Conservation (phyloP, 257 asterid species). For the Solanum boliviense region DNA sequence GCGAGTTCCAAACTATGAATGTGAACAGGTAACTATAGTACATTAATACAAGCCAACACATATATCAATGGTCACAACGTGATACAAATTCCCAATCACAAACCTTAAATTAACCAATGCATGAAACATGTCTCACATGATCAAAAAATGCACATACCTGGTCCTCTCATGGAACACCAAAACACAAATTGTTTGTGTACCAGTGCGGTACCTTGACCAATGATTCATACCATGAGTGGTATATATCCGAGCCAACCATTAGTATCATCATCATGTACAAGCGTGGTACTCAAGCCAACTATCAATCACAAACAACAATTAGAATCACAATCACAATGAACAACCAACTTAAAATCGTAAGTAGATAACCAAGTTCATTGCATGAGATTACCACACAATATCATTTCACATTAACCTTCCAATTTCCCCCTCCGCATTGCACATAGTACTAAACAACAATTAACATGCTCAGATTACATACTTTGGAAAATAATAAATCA, state of each 20-base stretch:
- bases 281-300: neutral
- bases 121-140: neutral
- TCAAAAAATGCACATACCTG: neutral
- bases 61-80: neutral
- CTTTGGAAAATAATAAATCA: no score
- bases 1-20: neutral
- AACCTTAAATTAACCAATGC: neutral
- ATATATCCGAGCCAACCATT: neutral
- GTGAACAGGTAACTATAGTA: no score
- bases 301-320: neutral
- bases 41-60: neutral
- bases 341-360: neutral
- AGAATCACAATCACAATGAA: neutral
- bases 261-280: neutral
- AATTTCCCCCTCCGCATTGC: no score
- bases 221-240: neutral
- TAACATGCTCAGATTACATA: no score
- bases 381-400: neutral
- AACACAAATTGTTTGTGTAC: neutral
- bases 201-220: neutral
- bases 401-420: no score
- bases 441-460: no score
- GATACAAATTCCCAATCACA: neutral
- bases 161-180: neutral
- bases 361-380: neutral